Evolutionary conservation across 495 filamentous ascomycete genomes (phyloP).

Genomic region (Glonium stellatum): DNA sequence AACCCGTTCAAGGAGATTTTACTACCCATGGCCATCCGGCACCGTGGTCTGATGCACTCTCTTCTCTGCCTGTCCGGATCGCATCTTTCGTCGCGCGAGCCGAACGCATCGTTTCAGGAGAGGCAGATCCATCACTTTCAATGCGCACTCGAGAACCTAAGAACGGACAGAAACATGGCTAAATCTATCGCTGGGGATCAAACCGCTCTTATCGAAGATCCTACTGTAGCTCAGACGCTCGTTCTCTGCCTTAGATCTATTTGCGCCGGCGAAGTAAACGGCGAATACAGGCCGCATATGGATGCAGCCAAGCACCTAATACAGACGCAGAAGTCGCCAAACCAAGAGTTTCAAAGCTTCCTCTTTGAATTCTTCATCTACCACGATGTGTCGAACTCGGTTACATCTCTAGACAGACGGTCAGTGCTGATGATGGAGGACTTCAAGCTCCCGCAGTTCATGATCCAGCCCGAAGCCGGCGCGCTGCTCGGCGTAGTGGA

Average conservation of each 20-base stretch:
- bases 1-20: slow-evolving; percentile 88
- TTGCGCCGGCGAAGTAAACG: slow-evolving; percentile 66
- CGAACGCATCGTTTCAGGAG: slow-evolving; percentile 33
- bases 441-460: slow-evolving; percentile 58
- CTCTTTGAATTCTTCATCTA: slow-evolving; percentile 92
- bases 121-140: slow-evolving; percentile 53
- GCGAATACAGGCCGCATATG: slow-evolving; percentile 77
- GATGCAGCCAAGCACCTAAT: slow-evolving; percentile 67
- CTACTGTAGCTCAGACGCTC: slow-evolving; percentile 62
- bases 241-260: slow-evolving; percentile 76
- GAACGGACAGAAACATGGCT: slow-evolving; percentile 37
- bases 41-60: slow-evolving; percentile 87
- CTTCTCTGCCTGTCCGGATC: slow-evolving; percentile 80
- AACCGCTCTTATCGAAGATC: slow-evolving; percentile 46
- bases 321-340: slow-evolving; percentile 41
- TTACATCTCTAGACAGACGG: slow-evolving; percentile 59
- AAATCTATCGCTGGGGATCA: slow-evolving; percentile 39
- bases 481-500: slow-evolving; percentile 81
- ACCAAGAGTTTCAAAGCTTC: slow-evolving; percentile 49
- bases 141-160: slow-evolving; percentile 53
- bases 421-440: slow-evolving; percentile 52
- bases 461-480: slow-evolving; percentile 67
- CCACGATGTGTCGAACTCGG: slow-evolving; percentile 73
- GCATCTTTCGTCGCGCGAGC: slow-evolving; percentile 55
- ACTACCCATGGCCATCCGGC: slow-evolving; percentile 74